A percentile compares a stretch with the other conserved stretches of the same genome.
phyloP scores from a whole-genome alignment of 2,329 filamentous ascomycete species.

The Xylaria sp. region DNA sequence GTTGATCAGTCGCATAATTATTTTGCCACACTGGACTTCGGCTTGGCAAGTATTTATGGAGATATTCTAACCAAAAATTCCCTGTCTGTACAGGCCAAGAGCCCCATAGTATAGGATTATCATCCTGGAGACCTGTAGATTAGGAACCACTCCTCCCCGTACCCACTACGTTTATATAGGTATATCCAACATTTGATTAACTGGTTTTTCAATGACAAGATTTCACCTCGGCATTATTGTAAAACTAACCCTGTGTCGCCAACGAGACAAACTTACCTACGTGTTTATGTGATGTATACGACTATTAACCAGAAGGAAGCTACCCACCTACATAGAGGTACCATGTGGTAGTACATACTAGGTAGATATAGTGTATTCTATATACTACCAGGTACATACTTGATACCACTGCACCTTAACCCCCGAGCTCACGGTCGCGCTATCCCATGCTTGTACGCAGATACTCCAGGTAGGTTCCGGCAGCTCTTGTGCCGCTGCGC shows the following conservation, averaged over 20 bases:
- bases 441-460: neutral
- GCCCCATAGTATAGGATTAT: too few relatives aligned
- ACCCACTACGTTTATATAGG: neutral
- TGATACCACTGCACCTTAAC: too few relatives aligned
- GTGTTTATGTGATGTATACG: neutral
- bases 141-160: neutral
- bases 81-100: too few relatives aligned
- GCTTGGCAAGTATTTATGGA: too few relatives aligned
- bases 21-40: too few relatives aligned
- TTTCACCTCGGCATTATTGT: neutral
- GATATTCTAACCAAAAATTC: too few relatives aligned
- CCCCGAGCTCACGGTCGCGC: too few relatives aligned
- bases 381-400: too few relatives aligned
- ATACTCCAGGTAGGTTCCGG: neutral
- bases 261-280: neutral
- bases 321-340: neutral
- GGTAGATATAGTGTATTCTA: too few relatives aligned
- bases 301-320: neutral
- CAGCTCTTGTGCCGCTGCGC: conserved; percentile 26
- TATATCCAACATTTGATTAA: neutral
- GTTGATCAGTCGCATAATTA: too few relatives aligned
- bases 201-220: neutral
- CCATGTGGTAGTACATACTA: too few relatives aligned
- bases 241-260: neutral
- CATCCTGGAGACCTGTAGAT: too few relatives aligned